phyloP scores from a whole-genome alignment of 768 basidiomycete genomes.

The Tricholoma sp. region DNA sequence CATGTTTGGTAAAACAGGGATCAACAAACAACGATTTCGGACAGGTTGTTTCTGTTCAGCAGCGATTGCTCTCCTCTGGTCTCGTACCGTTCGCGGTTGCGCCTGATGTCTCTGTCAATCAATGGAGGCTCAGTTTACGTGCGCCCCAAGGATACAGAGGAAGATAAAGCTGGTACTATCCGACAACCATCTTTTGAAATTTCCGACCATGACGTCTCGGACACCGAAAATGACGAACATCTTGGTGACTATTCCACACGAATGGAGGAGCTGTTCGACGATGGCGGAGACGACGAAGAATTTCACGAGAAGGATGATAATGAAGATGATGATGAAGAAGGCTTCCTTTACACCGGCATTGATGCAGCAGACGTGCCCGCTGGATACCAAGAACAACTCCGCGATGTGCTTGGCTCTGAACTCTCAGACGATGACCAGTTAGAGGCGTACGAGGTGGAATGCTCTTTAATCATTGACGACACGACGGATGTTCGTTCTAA shows the following conservation, averaged over 20 bases:
- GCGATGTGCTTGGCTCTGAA: constrained; percentile 68
- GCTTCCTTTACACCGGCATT: constrained; percentile 68
- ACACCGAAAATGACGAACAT: constrained; percentile 31
- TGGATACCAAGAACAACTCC: constrained; percentile 63
- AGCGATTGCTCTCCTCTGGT: not conserved
- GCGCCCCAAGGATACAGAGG: constrained; percentile 3
- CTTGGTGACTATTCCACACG: constrained; percentile 59
- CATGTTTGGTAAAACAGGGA: constrained; percentile 1
- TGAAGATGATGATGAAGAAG: constrained; percentile 55
- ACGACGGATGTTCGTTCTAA: constrained; percentile 20
- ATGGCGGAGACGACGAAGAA: constrained; percentile 29
- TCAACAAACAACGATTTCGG: constrained; percentile 5
- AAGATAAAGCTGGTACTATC: constrained; percentile 18
- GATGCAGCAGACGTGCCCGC: constrained; percentile 47
- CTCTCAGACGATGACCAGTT: constrained; percentile 44
- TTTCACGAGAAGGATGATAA: constrained; percentile 33
- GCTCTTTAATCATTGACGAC: constrained; percentile 37
- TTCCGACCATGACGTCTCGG: constrained; percentile 40
- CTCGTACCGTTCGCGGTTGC: not conserved
- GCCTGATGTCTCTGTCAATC: constrained; percentile 9
- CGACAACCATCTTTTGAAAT: constrained; percentile 23
- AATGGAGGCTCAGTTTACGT: not conserved
- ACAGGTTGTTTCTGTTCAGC: not conserved
- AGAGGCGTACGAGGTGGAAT: constrained; percentile 38
- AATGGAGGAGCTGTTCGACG: constrained; percentile 62